Conservation (phyloP, 2,329 filamentous ascomycete genomes). For the Hypocrella siamensis region DNA sequence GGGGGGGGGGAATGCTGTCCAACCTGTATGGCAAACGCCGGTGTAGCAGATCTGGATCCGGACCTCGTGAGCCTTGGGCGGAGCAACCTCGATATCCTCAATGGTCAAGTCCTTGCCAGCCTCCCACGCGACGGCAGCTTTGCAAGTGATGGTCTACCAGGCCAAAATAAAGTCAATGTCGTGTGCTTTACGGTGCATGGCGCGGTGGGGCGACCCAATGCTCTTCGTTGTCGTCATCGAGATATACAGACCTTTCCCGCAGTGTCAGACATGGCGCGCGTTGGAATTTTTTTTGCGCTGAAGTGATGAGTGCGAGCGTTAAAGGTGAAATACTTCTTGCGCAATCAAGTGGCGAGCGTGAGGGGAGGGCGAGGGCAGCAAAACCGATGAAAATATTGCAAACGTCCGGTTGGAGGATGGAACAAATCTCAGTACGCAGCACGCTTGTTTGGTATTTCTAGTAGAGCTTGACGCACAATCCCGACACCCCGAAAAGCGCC, state of each 20-base stretch:
- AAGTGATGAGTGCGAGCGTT: no score
- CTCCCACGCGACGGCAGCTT: conserved; percentile 96
- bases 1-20: background rate
- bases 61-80: conserved; percentile 85
- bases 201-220: background rate
- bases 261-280: conserved; percentile 3
- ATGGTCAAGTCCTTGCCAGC: conserved; percentile 78
- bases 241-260: conserved; percentile 5
- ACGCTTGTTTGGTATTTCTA: conserved; percentile 1
- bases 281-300: background rate
- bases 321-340: no score
- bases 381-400: no score
- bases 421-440: background rate
- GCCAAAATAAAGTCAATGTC: conserved; percentile 1
- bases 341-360: no score
- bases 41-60: conserved; percentile 96
- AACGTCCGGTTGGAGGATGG: background rate
- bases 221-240: background rate
- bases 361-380: no score
- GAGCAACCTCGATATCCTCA: conserved; percentile 83
- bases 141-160: conserved; percentile 80
- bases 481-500: conserved; percentile 4
- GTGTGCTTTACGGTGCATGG: conserved; percentile 2
- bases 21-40: conserved; percentile 95
- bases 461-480: background rate